phyloP scores from a whole-genome alignment of 257 asterid species.

The Cinchona pubescens region DNA sequence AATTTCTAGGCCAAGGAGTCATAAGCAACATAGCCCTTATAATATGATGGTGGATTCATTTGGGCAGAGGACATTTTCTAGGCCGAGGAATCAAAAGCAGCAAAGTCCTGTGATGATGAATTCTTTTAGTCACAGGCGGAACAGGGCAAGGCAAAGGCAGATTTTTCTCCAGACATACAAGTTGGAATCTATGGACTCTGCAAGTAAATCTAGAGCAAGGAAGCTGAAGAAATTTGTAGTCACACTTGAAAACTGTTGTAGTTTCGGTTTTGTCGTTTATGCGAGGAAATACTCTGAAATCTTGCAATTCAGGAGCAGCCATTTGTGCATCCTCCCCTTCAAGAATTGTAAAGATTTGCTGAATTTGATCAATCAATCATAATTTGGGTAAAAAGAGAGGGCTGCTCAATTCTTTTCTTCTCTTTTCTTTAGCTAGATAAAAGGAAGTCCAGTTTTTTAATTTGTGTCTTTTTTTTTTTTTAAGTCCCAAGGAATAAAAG shows the following conservation, averaged over 20 bases:
- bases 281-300: slow-evolving; percentile 34
- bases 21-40: slow-evolving; percentile 2
- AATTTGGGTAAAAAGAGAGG: not conserved
- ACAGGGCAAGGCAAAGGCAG: slow-evolving; percentile 46
- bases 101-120: slow-evolving; percentile 27
- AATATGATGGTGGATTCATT: slow-evolving; percentile 37
- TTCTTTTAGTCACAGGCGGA: slow-evolving; percentile 44
- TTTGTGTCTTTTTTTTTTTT: no score
- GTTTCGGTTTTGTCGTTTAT: slow-evolving; percentile 34
- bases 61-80: slow-evolving; percentile 35
- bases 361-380: not conserved
- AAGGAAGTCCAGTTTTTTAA: not conserved
- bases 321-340: slow-evolving; percentile 38
- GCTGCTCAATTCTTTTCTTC: not conserved
- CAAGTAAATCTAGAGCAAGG: slow-evolving; percentile 15
- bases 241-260: slow-evolving; percentile 37
- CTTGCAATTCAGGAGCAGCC: slow-evolving; percentile 37
- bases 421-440: not conserved
- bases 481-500: no score
- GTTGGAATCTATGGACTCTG: slow-evolving; percentile 24
- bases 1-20: slow-evolving; percentile 35
- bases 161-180: slow-evolving; percentile 54
- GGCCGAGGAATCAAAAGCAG: slow-evolving; percentile 26
- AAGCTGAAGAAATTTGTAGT: slow-evolving; percentile 40
- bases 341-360: slow-evolving; percentile 30